These are phyloP conservation scores for Polymyxa betae DNA, from an alignment of 208 protist species.

Conservation along the genomic window DNA sequence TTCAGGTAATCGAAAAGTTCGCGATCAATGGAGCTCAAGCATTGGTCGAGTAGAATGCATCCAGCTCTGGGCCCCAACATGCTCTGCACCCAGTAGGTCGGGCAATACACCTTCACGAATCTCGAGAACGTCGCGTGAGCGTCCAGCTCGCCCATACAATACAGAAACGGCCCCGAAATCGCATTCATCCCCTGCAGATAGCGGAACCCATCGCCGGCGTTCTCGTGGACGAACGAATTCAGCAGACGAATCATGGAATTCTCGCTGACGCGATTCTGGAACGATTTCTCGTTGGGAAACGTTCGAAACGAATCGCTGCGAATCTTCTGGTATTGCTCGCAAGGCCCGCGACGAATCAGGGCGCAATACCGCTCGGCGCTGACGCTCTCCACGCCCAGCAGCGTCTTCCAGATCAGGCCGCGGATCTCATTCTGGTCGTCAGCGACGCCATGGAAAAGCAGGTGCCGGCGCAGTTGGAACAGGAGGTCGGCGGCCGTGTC, in stretches of 20 bases:
- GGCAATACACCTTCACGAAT: slow-evolving; percentile 31
- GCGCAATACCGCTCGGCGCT: slow-evolving; percentile 19
- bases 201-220: slow-evolving; percentile 21
- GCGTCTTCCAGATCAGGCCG: slow-evolving; percentile 41
- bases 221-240: slow-evolving; percentile 45
- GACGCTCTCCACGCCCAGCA: background rate
- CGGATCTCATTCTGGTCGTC: background rate
- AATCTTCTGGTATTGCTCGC: slow-evolving; percentile 49
- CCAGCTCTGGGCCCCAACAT: slow-evolving; percentile 15
- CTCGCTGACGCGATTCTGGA: slow-evolving; percentile 20
- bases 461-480: slow-evolving; percentile 45
- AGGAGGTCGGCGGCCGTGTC: background rate
- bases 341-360: slow-evolving; percentile 4
- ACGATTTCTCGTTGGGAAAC: slow-evolving; percentile 33
- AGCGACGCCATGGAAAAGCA: background rate
- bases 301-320: slow-evolving; percentile 49
- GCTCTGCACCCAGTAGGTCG: slow-evolving; percentile 14
- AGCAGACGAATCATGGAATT: slow-evolving; percentile 46
- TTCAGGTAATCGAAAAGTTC: slow-evolving; percentile 38
- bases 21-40: background rate
- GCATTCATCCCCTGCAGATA: slow-evolving; percentile 52
- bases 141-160: slow-evolving; percentile 25
- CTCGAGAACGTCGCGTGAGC: slow-evolving; percentile 14
- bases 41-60: slow-evolving; percentile 18
- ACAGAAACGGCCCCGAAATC: slow-evolving; percentile 6